phyloP scores from a whole-genome alignment of 1,284 basidiomycete genomes.

The Golubevia pallescens region DNA sequence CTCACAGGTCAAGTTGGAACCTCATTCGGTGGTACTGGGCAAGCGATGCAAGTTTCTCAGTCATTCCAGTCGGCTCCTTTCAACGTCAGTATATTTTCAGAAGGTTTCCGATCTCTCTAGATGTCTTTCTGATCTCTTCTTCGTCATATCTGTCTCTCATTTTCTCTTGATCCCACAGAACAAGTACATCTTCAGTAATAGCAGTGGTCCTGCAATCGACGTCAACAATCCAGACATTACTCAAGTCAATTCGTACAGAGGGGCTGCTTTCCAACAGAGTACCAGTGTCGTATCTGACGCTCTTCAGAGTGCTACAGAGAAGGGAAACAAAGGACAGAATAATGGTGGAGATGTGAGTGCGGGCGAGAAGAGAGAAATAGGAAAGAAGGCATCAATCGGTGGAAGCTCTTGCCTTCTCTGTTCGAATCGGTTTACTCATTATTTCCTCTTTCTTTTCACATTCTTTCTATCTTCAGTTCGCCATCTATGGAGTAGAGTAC shows the following conservation, averaged over 20 bases:
- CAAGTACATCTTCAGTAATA: slow-evolving; percentile 38
- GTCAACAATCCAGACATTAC: slow-evolving; percentile 35
- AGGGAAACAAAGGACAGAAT: background rate
- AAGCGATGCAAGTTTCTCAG: slow-evolving; percentile 38
- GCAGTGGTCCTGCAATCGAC: slow-evolving; percentile 9
- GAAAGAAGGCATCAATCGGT: slow-evolving; percentile 5
- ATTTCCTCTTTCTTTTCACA: background rate
- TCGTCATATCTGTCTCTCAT: no score
- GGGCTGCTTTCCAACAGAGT: slow-evolving; percentile 31
- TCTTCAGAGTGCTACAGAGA: background rate
- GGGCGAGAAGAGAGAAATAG: background rate
- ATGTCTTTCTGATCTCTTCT: no score
- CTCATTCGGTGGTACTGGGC: no score
- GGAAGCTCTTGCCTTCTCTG: background rate
- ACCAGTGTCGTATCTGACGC: background rate
- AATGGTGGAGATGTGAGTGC: background rate
- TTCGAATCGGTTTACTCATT: no score
- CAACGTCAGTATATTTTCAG: slow-evolving; percentile 46
- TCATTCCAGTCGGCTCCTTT: slow-evolving; percentile 58
- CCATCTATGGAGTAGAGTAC: background rate
- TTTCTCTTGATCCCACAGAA: slow-evolving; percentile 15
- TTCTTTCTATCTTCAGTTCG: background rate
- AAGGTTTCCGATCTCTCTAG: no score
- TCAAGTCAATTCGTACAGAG: slow-evolving; percentile 47
- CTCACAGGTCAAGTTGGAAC: no score